Base-by-base conservation (phyloP, 2,329 filamentous ascomycete genomes). In the Pseudocercospora musae region DNA sequence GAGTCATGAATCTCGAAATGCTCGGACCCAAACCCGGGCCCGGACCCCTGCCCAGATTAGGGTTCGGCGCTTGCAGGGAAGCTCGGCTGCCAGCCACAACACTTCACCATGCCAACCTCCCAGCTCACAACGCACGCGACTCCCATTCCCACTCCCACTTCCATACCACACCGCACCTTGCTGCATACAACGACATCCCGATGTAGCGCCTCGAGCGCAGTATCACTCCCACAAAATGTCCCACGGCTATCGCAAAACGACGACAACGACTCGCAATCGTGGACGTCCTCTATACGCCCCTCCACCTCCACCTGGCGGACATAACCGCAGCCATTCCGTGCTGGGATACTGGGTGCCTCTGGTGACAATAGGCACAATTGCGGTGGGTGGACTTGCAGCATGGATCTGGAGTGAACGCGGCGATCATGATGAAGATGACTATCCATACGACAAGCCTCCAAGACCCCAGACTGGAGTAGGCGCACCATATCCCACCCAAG, bases 341-440 rank as follows among this genome's bases (percentile, higher is more conserved):
- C 85, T 91, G 79, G 85, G 88, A 73, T 94, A 96, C 79, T 97
- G 93, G 91, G 86, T 96, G 63, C 94, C 94, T 66, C 84, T 98
- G 60, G 89, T 88, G 68, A 78, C 96, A 67, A 97, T 93, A 55
- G 87, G 96, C 62, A 93, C 92, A 52, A 87, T 96, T 69, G 94
- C 94, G 64, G 92, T 93, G 21, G 88, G 90, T 59, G 92, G 93
- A 33, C 79, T 96, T 53, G 93, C 89, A 57, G 92, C 92, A 61
- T 98, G 94, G 94, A 87, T 93, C 64, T 96, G 92, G 92, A 96
- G 90, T 76, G 92, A 96, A 79, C 89, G 91, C 72, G 86, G 84
- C 72, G 88, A 90, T 68, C 85, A 88, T 62, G 88, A 91, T 58
- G 88, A 92, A 27, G 83, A 85, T 61, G 81, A 83, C 66, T 84